Evolutionary conservation across 257 asterid species (phyloP).

Genomic region (Fraxinus excelsior): DNA sequence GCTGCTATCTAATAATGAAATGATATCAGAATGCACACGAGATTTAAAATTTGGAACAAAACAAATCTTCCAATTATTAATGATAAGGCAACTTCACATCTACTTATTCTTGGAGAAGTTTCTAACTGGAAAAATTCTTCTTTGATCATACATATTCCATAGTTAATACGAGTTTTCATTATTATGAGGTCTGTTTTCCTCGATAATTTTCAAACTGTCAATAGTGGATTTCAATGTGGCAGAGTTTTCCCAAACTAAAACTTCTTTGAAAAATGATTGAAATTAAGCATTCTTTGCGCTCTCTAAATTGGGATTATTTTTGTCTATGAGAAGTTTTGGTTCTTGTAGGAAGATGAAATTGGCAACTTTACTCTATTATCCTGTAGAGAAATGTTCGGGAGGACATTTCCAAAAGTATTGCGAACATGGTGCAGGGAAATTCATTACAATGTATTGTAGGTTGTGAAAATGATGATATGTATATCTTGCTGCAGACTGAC

Average conservation of each 20-base stretch:
- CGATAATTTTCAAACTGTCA: not conserved
- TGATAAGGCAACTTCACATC: not conserved
- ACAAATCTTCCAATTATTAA: not conserved
- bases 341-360: not conserved
- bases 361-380: not conserved
- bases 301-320: not conserved
- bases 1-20: not conserved
- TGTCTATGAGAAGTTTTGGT: not conserved
- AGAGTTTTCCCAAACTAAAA: not conserved
- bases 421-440: not conserved
- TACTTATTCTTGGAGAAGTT: not conserved
- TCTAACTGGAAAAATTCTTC: not conserved
- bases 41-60: not conserved
- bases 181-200: not conserved
- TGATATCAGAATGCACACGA: not conserved
- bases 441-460: not conserved
- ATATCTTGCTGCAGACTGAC: conserved; percentile 9
- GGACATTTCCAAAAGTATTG: not conserved
- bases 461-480: not conserved
- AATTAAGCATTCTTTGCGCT: not conserved
- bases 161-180: not conserved
- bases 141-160: not conserved
- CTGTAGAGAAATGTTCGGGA: no score
- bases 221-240: not conserved
- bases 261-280: not conserved